These are phyloP conservation scores for Monosporozyma aquatica DNA, from an alignment of 805 yeast genomes.

Conservation along the genomic window DNA sequence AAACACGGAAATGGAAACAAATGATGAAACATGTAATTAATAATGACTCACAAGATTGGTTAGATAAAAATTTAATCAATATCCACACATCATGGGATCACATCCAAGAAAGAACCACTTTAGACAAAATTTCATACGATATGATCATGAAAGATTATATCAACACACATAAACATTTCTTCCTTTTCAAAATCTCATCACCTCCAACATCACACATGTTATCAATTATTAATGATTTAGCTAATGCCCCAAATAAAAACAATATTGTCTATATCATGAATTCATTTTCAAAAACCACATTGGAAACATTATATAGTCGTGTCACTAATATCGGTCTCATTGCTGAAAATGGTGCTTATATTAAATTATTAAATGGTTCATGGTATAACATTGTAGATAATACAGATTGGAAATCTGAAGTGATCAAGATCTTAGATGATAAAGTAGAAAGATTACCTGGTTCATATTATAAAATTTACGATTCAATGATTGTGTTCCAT, in stretches of 20 bases:
- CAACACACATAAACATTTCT: conserved; percentile 34
- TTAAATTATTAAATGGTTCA: conserved; percentile 40
- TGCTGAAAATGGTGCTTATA: conserved; percentile 84
- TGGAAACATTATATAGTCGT: conserved; percentile 61
- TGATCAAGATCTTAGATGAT: conserved; percentile 28
- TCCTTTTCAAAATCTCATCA: conserved; percentile 37
- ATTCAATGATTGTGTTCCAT: conserved; percentile 66
- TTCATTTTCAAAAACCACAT: conserved; percentile 49
- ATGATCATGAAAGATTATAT: conserved; percentile 25
- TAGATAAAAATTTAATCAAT: conserved; percentile 42
- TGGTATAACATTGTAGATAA: conserved; percentile 61
- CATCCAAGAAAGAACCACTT: conserved; percentile 33
- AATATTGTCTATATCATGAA: conserved; percentile 69
- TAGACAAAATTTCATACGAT: conserved; percentile 26
- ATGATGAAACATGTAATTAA: conserved; percentile 48
- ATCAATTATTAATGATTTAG: conserved; percentile 51
- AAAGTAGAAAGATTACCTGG: conserved; percentile 72
- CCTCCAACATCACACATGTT: conserved; percentile 56
- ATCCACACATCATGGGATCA: conserved; percentile 46
- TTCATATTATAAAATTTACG: conserved; percentile 60
- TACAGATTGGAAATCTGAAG: conserved; percentile 31
- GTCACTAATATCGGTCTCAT: conserved; percentile 67
- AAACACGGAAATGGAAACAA: conserved; percentile 48
- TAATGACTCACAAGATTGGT: conserved; percentile 74
- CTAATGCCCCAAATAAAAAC: conserved; percentile 31